Base-by-base conservation (phyloP, 2,329 filamentous ascomycete genomes). In the Fusarium sulawesiense region DNA sequence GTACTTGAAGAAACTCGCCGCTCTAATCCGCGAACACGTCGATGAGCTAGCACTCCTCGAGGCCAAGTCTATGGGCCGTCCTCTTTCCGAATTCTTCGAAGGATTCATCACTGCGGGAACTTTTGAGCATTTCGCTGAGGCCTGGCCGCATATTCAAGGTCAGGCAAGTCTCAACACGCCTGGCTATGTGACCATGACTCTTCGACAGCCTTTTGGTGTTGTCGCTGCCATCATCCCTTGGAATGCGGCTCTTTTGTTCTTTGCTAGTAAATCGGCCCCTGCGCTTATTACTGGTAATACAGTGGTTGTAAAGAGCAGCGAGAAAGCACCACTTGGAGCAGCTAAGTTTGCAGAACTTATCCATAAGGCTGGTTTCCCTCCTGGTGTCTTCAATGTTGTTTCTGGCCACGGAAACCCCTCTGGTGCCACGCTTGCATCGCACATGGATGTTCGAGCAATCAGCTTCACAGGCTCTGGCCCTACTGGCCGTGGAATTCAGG, bases 391-490 rank as follows among this genome's bases (percentile, higher is more conserved):
- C 73, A 94, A 93, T 77, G 85, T 94, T 58, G 74, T 94, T 27
- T 92, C 91, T 50, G 92, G 92, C 2, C 86, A 90, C 68, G 92
- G 92, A 4, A 82, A 84, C 18, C 87, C 88, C 44, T 88, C 91
- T 1, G 92, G 92, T 18, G 85, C 87, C 6, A 87, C 89, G 1
- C 83, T 95, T 8, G 88, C 90, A 1, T 82, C 85, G 34, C 92
- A 95, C 78, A 83, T 88, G 63, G 86, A 87, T 49, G 87, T 95
- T 30, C 88, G 92, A 71, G 93, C 91, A 75, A 83, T 95, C 51
- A 89, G 90, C 2, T 96, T 96, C 72, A 95, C 93, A 0, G 93
- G 93, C 29, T 92, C 89, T 11, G 91, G 89, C 3, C 84, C 83
- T 4, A 93, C 92, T 0, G 93, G 91, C 2, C 87, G 88, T 59